Conservation (phyloP, 192 early-diverging fungal species). For the Radiomyces spectabilis region DNA sequence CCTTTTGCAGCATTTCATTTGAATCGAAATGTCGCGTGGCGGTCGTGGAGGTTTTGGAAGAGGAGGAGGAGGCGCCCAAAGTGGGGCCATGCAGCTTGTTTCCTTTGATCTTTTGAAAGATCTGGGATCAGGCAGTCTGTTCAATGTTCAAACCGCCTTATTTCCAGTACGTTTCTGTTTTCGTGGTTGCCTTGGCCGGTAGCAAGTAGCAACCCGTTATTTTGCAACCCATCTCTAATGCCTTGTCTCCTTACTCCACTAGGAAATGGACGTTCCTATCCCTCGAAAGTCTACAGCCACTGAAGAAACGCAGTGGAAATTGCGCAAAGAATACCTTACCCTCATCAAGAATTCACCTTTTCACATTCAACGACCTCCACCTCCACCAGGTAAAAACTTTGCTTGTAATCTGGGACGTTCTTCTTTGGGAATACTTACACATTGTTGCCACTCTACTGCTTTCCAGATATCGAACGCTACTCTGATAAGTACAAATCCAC, state of each 20-base stretch:
- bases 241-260: neutral
- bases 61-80: conserved; percentile 11
- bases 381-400: conserved; percentile 13
- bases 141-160: conserved; percentile 24
- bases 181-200: neutral
- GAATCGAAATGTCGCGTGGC: conserved; percentile 23
- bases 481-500: conserved; percentile 23
- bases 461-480: conserved; percentile 30
- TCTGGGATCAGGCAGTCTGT: conserved; percentile 20
- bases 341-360: conserved; percentile 9
- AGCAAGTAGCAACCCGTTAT: too few relatives aligned
- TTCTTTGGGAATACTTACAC: neutral
- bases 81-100: conserved; percentile 18
- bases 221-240: too few relatives aligned
- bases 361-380: conserved; percentile 9
- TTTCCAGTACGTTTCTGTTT: conserved; percentile 19
- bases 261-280: conserved; percentile 24
- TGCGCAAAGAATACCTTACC: conserved; percentile 8
- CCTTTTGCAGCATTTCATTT: too few relatives aligned
- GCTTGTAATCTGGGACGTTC: neutral
- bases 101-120: conserved; percentile 27
- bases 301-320: conserved; percentile 12
- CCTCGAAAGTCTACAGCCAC: conserved; percentile 16
- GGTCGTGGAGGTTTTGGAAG: conserved; percentile 21
- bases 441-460: neutral